A percentile compares a stretch with the other conserved stretches of the same genome.
Conservation (phyloP, 139 green algal genomes). For the Haematococcus sp. region DNA sequence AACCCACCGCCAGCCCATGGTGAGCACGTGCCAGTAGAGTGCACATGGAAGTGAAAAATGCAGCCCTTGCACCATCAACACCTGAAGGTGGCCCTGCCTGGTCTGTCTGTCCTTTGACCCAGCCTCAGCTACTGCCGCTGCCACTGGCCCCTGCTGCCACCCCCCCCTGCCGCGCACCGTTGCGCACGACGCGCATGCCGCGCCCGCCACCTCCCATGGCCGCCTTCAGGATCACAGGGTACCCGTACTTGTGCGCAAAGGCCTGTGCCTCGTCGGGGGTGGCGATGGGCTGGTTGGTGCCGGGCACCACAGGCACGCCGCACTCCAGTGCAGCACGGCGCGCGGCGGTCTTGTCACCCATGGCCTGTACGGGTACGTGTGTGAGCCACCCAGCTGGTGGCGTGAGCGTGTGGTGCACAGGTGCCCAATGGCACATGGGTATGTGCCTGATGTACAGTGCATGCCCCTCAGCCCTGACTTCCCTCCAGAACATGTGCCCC, state of each 20-base stretch:
- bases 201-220: constrained; percentile 88
- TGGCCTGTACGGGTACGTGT: constrained; percentile 49
- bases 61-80: too few species aligned
- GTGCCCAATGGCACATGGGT: not conserved
- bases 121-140: not conserved
- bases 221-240: constrained; percentile 96
- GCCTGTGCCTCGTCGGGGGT: constrained; percentile 58
- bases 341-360: constrained; percentile 89
- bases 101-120: too few species aligned
- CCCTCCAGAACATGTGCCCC: too few species aligned
- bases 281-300: constrained; percentile 71
- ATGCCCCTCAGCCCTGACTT: too few species aligned
- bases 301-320: constrained; percentile 86
- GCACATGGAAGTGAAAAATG: too few species aligned
- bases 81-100: too few species aligned
- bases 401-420: not conserved
- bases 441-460: too few species aligned
- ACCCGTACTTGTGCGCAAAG: constrained; percentile 73
- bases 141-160: not conserved
- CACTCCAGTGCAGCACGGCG: constrained; percentile 66
- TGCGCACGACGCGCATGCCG: constrained; percentile 89
- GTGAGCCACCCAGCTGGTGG: not conserved
- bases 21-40: too few species aligned
- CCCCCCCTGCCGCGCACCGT: constrained; percentile 18
- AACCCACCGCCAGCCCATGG: too few species aligned